Conservation (phyloP, 768 basidiomycete species). For the Boletus rubropictus region DNA sequence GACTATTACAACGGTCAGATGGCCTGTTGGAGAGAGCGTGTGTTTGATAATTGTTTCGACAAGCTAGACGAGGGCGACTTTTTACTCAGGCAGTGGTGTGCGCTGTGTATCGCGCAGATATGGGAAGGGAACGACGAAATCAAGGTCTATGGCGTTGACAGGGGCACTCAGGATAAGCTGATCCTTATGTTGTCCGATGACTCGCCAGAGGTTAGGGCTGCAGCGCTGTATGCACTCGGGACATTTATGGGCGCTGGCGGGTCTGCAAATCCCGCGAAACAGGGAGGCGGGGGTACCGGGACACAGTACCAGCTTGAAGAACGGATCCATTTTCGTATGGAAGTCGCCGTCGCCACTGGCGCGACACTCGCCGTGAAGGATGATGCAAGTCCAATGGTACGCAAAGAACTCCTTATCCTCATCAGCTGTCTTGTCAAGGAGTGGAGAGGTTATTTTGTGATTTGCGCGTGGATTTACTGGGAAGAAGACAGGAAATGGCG, state of each 20-base stretch:
- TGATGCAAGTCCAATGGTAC: constrained; percentile 93
- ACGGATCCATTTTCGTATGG: constrained; percentile 78
- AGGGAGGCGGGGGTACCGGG: constrained; percentile 82
- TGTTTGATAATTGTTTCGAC: constrained; percentile 84
- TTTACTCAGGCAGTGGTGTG: constrained; percentile 88
- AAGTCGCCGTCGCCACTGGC: constrained; percentile 87
- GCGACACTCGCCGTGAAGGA: constrained; percentile 85
- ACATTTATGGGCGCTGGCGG: constrained; percentile 91
- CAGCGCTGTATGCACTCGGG: constrained; percentile 85
- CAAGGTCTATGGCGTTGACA: constrained; percentile 75
- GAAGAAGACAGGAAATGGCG: constrained; percentile 79
- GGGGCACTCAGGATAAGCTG: constrained; percentile 76
- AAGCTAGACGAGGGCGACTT: constrained; percentile 87
- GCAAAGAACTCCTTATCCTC: constrained; percentile 88
- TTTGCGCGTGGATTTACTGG: constrained; percentile 96
- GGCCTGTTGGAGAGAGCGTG: constrained; percentile 73
- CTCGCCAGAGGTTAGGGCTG: constrained; percentile 88
- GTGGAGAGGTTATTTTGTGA: constrained; percentile 93
- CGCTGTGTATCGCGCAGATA: constrained; percentile 88
- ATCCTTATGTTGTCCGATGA: constrained; percentile 76
- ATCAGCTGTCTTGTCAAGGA: constrained; percentile 93
- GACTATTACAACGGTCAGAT: constrained; percentile 84
- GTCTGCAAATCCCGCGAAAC: constrained; percentile 56
- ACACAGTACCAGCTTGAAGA: constrained; percentile 72
- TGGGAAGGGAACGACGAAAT: constrained; percentile 93